Conservation (phyloP, 768 basidiomycete genomes). For the Botryobasidium botryosum region DNA sequence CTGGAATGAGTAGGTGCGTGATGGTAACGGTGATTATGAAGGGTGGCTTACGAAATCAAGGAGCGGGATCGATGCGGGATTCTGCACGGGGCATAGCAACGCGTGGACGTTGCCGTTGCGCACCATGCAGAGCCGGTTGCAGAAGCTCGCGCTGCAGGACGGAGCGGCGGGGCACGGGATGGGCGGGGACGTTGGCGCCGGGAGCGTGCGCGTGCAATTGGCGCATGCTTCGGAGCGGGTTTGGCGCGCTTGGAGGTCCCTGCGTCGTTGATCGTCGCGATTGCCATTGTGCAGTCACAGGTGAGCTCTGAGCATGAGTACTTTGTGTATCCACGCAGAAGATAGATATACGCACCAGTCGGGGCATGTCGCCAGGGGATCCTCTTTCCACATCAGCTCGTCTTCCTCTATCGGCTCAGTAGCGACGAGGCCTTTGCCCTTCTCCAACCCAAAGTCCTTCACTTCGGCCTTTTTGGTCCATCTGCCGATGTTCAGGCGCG, state of each 20-base stretch:
- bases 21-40: not conserved
- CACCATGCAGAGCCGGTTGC: conserved; percentile 57
- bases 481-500: conserved; percentile 39
- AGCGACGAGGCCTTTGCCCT: conserved; percentile 75
- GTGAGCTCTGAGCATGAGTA: conserved; percentile 2
- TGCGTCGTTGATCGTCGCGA: too few relatives aligned
- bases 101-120: conserved; percentile 50
- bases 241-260: conserved; percentile 67
- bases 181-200: conserved; percentile 25
- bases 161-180: conserved; percentile 39
- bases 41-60: conserved; percentile 33
- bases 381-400: conserved; percentile 68
- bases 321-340: not conserved
- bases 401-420: conserved; percentile 46
- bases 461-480: conserved; percentile 53
- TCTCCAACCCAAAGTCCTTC: conserved; percentile 45
- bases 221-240: conserved; percentile 41
- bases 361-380: conserved; percentile 25
- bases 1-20: not conserved
- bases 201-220: conserved; percentile 49
- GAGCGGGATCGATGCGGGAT: conserved; percentile 47
- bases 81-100: conserved; percentile 56
- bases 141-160: conserved; percentile 51
- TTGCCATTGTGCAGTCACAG: too few relatives aligned
- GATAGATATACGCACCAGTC: conserved; percentile 38